Evolutionary conservation across 306 rosid genomes (phyloP), one percentile per base, ranked within the genome.

Genomic region (Crataegus laevigata): DNA sequence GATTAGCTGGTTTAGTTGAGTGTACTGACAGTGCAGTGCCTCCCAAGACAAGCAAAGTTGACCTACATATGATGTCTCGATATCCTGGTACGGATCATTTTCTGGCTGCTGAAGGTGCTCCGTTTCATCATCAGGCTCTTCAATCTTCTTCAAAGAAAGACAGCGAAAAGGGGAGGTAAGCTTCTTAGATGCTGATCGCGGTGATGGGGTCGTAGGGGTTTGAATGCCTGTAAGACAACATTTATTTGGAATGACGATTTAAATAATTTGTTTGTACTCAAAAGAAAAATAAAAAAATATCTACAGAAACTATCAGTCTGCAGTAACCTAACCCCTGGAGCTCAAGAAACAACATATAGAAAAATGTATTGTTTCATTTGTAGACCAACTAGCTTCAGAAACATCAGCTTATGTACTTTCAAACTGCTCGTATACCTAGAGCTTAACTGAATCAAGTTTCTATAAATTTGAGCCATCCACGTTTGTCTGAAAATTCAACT

Each of bases 11-110:
- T 81, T 86, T 75, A 87, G 82, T 66, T 94, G 97, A 71, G 89
- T 90, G 86, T 86, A 91, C 75, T 91, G 98, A 78, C 98, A 94
- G 65, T 94, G 98, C 78, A 94, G 96, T 28, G 96, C 97, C 80
- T 94, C 98, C 98, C 98, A 94, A 60, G 97, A 86, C 89, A 91
- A 87, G 86, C 96, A 87, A 29, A 90, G 78, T 81, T 94, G 98
- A 82, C 91, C 98, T n/a, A 89, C 91, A 74, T 94, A 94, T 45
- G 98, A 91, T 34, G 89, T 94, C 69, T 94, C 97, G 57, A 94
- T 81, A 71, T 91, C 96, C 78, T 85, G 87, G 75, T 73, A 88
- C 32, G 91, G 87, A 75, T 85, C 87, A 65, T 83, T 72, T 61
- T 74, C 82, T 15, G 86, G 90, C 79, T 79, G 88, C 75, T 87